A percentile compares a stretch with the other conserved stretches of the same genome.
Evolutionary conservation across 139 green algal species (phyloP).

Genomic region (Deuterostichococcus epilithicus): DNA sequence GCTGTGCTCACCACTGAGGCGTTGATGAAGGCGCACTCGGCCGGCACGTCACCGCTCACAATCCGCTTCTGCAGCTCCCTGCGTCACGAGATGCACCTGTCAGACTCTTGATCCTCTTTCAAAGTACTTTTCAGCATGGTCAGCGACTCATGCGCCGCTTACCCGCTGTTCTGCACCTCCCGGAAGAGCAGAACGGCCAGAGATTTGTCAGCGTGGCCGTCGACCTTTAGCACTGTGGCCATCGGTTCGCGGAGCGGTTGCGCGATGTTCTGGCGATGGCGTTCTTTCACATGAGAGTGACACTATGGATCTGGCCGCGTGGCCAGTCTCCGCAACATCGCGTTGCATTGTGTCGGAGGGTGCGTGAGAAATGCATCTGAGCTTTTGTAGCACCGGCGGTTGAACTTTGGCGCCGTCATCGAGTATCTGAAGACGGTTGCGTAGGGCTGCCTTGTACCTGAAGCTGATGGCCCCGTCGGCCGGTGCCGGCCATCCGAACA

Average conservation of each 20-base stretch:
- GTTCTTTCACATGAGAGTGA: too few species aligned
- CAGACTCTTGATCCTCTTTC: not conserved
- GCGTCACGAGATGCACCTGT: not conserved
- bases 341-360: too few species aligned
- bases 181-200: constrained; percentile 32
- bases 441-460: too few species aligned
- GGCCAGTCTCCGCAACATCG: too few species aligned
- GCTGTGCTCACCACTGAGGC: constrained; percentile 16
- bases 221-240: not conserved
- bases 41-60: constrained; percentile 12
- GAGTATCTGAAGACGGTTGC: too few species aligned
- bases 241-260: not conserved
- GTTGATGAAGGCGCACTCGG: constrained; percentile 40
- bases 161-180: constrained; percentile 37
- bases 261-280: too few species aligned
- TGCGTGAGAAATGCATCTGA: too few species aligned
- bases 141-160: not conserved
- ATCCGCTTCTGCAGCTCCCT: constrained; percentile 36
- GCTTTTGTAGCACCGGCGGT: too few species aligned
- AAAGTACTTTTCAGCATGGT: not conserved
- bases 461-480: too few species aligned
- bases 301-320: too few species aligned
- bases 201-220: not conserved
- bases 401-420: too few species aligned
- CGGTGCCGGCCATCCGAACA: not conserved